Conservation (phyloP, 371 early-diverging fungal species). For the Basidiobolus meristosporus region DNA sequence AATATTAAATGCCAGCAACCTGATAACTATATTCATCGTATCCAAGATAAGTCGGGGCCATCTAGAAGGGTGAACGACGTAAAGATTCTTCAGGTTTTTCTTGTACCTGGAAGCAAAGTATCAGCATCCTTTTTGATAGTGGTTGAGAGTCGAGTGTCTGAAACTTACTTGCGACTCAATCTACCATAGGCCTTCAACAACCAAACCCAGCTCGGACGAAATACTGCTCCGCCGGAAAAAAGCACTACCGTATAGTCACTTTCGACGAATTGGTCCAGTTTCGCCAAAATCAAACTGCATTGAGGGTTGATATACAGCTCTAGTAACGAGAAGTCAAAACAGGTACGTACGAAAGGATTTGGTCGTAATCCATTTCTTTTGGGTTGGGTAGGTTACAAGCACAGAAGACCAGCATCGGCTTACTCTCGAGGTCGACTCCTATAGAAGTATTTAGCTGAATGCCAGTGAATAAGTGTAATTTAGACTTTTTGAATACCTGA, state of each 20-base stretch:
- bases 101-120: constrained; percentile 74
- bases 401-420: constrained; percentile 62
- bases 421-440: constrained; percentile 70
- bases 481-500: no score
- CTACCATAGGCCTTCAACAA: constrained; percentile 61
- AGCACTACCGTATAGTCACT: constrained; percentile 71
- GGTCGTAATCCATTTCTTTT: constrained; percentile 50
- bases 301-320: not conserved
- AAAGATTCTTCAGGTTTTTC: constrained; percentile 78
- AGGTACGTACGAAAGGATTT: constrained; percentile 36
- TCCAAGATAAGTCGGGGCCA: constrained; percentile 47
- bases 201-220: constrained; percentile 74
- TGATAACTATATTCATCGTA: constrained; percentile 40
- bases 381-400: constrained; percentile 70
- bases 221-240: constrained; percentile 56
- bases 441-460: no score
- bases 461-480: no score
- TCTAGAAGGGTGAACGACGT: constrained; percentile 68
- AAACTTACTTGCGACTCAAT: constrained; percentile 41
- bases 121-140: no score
- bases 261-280: constrained; percentile 56
- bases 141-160: not conserved
- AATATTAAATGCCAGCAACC: no score
- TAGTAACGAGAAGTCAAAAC: not conserved
- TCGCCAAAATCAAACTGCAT: constrained; percentile 15